A percentile compares a stretch with the other conserved stretches of the same genome.
Conservation (phyloP, 352 stramenopile species). For the Phytopythium vexans region DNA sequence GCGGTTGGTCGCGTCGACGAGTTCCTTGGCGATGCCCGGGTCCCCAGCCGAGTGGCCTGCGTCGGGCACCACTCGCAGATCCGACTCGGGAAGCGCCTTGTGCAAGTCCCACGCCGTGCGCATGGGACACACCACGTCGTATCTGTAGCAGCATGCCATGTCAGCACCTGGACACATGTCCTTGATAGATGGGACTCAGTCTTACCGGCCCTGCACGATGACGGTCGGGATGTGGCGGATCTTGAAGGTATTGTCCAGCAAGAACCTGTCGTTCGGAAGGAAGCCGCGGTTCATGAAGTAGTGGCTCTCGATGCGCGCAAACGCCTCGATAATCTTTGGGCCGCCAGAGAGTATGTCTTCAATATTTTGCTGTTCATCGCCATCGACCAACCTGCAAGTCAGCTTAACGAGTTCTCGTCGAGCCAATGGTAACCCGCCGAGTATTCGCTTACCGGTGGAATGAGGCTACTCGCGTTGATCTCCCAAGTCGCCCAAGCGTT, state of each 20-base stretch:
- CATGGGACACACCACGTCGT: constrained; percentile 78
- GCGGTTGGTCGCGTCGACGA: constrained; percentile 38
- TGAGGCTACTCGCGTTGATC: constrained; percentile 81
- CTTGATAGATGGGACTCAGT: background rate
- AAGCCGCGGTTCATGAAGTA: constrained; percentile 91
- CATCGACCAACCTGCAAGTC: too few species aligned
- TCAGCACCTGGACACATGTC: background rate
- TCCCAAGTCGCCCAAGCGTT: constrained; percentile 92
- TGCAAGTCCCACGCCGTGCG: constrained; percentile 74
- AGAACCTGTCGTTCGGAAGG: constrained; percentile 83
- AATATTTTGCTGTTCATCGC: too few species aligned
- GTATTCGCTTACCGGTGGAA: constrained; percentile 38
- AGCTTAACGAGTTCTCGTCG: too few species aligned
- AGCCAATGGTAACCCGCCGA: background rate
- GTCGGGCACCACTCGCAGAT: constrained; percentile 49
- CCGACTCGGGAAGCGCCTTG: constrained; percentile 41
- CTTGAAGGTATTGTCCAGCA: constrained; percentile 88
- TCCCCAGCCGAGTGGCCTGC: constrained; percentile 54
- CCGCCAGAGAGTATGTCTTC: too few species aligned
- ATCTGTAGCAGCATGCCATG: constrained; percentile 66
- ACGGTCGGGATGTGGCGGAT: constrained; percentile 91
- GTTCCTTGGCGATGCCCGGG: constrained; percentile 39
- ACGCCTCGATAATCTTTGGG: constrained; percentile 80
- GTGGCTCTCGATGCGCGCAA: constrained; percentile 92
- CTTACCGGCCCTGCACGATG: constrained; percentile 87